These are phyloP conservation scores for Otatea glauca DNA, from an alignment of 176 grass and related monocot genomes.

Conservation along the genomic window DNA sequence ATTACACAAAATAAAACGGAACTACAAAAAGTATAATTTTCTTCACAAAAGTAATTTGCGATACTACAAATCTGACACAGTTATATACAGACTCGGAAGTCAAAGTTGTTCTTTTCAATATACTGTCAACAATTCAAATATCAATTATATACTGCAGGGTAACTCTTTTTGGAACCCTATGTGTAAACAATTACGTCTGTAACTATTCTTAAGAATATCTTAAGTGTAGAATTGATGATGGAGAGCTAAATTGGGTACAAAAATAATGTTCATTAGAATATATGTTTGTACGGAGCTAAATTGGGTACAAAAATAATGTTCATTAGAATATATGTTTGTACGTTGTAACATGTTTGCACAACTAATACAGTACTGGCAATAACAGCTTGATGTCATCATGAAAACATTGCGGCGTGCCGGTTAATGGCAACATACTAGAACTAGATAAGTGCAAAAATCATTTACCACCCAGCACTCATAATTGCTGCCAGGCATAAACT, in stretches of 20 bases:
- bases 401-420: background rate
- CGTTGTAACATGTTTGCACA: background rate
- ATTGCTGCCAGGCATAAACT: slow-evolving; percentile 20
- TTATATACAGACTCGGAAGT: background rate
- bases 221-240: background rate
- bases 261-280: slow-evolving; percentile 17
- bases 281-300: background rate
- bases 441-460: background rate
- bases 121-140: slow-evolving; percentile 20
- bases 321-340: background rate
- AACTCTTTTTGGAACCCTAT: slow-evolving; percentile 2
- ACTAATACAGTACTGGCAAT: background rate
- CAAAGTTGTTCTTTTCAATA: slow-evolving; percentile 16
- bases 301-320: slow-evolving; percentile 31
- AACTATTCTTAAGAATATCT: slow-evolving; percentile 20
- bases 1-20: slow-evolving; percentile 21
- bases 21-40: slow-evolving; percentile 9
- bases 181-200: slow-evolving; percentile 7
- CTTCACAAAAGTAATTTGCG: background rate
- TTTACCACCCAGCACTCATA: background rate
- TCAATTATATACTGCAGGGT: background rate
- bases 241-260: slow-evolving; percentile 2
- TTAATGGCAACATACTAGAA: slow-evolving; percentile 16
- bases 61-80: slow-evolving; percentile 14
- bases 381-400: slow-evolving; percentile 1